Percentiles rank a stretch among this genome's conserved stretches.
Evolutionary conservation across 139 green algal genomes (phyloP).

Genomic region (Chlorella sp.): DNA sequence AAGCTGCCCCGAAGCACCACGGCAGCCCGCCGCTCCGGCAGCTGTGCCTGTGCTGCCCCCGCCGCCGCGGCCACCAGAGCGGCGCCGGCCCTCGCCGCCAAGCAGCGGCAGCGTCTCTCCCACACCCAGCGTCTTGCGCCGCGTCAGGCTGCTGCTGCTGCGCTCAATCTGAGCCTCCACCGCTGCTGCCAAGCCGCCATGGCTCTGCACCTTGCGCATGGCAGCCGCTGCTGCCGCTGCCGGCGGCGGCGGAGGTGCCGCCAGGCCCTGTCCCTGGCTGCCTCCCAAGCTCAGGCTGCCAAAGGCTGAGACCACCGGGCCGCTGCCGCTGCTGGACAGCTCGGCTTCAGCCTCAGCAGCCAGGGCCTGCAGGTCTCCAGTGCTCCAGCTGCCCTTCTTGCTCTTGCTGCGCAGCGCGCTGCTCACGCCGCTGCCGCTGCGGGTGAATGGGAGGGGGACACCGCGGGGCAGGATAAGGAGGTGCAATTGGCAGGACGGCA

Average conservation of each 20-base stretch:
- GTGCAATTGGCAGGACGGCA: background rate
- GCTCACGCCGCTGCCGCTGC: constrained; percentile 12
- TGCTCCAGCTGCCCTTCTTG: constrained; percentile 11
- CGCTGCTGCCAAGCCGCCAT: background rate
- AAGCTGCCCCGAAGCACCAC: no score
- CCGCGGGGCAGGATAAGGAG: background rate
- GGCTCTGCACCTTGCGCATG: constrained; percentile 4
- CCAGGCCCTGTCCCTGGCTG: background rate
- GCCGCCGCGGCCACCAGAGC: background rate
- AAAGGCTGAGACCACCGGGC: no score
- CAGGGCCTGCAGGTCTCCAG: constrained; percentile 17
- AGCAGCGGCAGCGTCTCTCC: background rate
- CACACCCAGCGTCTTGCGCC: background rate
- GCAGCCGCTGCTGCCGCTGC: background rate
- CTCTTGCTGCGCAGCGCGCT: background rate
- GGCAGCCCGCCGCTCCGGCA: background rate
- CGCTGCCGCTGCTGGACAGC: no score
- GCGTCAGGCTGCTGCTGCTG: constrained; percentile 1
- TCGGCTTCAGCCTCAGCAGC: background rate
- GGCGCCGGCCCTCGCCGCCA: background rate
- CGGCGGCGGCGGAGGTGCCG: background rate
- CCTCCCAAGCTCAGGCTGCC: background rate
- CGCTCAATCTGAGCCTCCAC: background rate
- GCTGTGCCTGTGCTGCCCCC: background rate
- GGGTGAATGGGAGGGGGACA: no score